Conservation (phyloP, 768 basidiomycete genomes). For the Collybiopsis confluens region DNA sequence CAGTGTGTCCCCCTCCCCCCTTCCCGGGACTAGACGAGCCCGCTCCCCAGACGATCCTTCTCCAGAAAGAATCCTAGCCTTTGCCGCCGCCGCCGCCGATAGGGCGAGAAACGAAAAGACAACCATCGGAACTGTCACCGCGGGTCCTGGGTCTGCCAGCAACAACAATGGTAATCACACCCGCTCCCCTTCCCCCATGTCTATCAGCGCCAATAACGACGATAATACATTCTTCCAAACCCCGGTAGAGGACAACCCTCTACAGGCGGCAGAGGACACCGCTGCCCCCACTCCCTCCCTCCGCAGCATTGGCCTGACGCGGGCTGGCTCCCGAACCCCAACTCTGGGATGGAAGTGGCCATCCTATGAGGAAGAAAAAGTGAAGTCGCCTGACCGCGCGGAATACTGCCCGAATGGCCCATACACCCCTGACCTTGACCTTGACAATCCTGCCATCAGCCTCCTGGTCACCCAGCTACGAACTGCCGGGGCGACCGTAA, state of each 20-base stretch:
- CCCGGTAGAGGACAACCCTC: neutral
- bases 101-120: too few species aligned
- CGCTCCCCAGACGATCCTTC: too few species aligned
- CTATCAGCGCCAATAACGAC: too few species aligned
- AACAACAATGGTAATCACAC: too few species aligned
- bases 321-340: neutral
- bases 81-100: too few species aligned
- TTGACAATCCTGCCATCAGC: neutral
- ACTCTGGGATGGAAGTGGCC: neutral
- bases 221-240: too few species aligned
- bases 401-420: neutral
- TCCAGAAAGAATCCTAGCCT: too few species aligned
- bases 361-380: neutral
- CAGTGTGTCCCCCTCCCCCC: neutral
- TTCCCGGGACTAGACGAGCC: too few species aligned
- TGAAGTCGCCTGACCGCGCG: neutral
- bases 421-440: neutral
- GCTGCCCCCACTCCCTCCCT: neutral
- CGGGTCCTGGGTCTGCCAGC: too few species aligned
- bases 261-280: neutral
- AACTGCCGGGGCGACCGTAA: neutral
- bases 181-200: too few species aligned
- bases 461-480: neutral
- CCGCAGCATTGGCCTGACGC: neutral
- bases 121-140: too few species aligned